Conservation (phyloP, 2,329 filamentous ascomycete genomes). For the Penicillium psychrosexuale region DNA sequence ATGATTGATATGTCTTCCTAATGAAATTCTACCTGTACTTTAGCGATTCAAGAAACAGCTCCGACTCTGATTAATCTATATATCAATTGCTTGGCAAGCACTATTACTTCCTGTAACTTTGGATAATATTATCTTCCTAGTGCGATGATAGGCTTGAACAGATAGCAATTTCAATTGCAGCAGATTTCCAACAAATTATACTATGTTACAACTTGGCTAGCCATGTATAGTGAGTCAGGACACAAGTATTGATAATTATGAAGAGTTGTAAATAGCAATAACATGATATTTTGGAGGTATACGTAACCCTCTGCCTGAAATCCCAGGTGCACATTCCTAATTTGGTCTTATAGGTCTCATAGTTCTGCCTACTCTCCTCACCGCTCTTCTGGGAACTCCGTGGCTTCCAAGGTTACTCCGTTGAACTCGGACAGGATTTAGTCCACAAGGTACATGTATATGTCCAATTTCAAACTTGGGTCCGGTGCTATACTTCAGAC, state of each 20-base stretch:
- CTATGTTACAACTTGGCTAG: background rate
- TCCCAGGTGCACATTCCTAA: no score
- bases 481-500: background rate
- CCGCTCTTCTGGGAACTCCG: background rate
- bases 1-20: slow-evolving; percentile 17
- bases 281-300: no score
- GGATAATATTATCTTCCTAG: background rate
- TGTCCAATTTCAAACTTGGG: background rate
- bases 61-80: background rate
- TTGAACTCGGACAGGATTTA: background rate
- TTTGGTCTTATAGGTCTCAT: no score
- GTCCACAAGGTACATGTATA: background rate
- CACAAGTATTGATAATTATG: no score
- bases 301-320: no score
- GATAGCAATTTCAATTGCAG: background rate
- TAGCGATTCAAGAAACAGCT: background rate
- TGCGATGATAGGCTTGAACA: background rate
- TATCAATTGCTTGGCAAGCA: background rate
- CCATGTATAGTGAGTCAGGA: background rate
- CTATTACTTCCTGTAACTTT: background rate
- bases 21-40: background rate
- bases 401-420: background rate
- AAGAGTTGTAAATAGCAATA: background rate
- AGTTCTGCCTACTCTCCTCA: background rate
- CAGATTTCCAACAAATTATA: no score